phyloP scores from a whole-genome alignment of 441 rosid species.

The Rhodomyrtus psidioides region DNA sequence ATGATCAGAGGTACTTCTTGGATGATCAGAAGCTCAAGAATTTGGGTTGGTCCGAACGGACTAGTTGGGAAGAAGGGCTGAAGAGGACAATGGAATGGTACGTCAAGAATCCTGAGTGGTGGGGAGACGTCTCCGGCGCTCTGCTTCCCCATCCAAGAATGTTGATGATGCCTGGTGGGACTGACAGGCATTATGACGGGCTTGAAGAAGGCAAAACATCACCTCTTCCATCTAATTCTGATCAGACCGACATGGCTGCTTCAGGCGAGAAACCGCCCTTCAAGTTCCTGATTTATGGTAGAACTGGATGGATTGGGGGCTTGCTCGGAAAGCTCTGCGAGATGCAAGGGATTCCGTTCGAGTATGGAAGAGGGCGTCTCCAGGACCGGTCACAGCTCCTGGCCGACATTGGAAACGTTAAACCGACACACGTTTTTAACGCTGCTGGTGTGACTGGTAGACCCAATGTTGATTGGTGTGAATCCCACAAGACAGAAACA shows the following conservation, averaged over 20 bases:
- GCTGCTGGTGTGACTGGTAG: constrained; percentile 94
- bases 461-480: constrained; percentile 98
- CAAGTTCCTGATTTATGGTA: constrained; percentile 83
- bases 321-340: constrained; percentile 69
- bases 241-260: constrained; percentile 60
- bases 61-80: constrained; percentile 83
- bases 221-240: constrained; percentile 20
- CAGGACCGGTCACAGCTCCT: constrained; percentile 61
- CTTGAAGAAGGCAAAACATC: constrained; percentile 49
- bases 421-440: constrained; percentile 89
- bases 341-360: constrained; percentile 65
- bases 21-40: constrained; percentile 14
- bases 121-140: constrained; percentile 95
- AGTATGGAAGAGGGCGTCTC: constrained; percentile 79
- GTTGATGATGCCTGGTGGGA: constrained; percentile 93
- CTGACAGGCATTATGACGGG: constrained; percentile 48
- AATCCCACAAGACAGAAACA: constrained; percentile 80
- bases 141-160: constrained; percentile 88
- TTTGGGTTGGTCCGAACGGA: constrained; percentile 82
- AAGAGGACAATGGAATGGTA: constrained; percentile 86
- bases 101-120: constrained; percentile 81
- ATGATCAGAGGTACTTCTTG: constrained; percentile 13
- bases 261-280: constrained; percentile 41
- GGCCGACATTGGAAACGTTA: constrained; percentile 55
- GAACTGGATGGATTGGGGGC: constrained; percentile 94